Evolutionary conservation across 2,329 filamentous ascomycete genomes (phyloP).

Genomic region (Paramyrothecium roridum): DNA sequence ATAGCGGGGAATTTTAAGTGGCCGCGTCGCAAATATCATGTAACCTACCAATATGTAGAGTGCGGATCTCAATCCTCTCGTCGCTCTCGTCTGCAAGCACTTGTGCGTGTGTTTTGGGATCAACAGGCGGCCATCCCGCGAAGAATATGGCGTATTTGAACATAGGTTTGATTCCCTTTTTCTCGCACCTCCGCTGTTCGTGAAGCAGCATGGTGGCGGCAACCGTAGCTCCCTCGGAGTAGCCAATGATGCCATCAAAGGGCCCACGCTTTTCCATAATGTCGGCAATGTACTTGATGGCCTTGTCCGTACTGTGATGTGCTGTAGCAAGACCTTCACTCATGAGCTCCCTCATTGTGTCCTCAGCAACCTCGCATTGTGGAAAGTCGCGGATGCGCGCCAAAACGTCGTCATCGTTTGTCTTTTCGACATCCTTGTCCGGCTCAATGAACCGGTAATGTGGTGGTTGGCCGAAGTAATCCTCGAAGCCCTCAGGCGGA

Average conservation of each 20-base stretch:
- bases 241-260: conserved; percentile 49
- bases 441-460: conserved; percentile 53
- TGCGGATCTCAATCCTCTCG: conserved; percentile 47
- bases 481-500: conserved; percentile 51
- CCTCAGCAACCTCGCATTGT: conserved; percentile 48
- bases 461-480: conserved; percentile 54
- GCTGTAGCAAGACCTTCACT: conserved; percentile 16
- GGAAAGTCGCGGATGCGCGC: conserved; percentile 53
- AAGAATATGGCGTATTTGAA: conserved; percentile 49
- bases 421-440: conserved; percentile 31
- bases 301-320: conserved; percentile 7
- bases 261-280: background rate
- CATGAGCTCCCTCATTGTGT: conserved; percentile 51
- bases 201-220: conserved; percentile 51
- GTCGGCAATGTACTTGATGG: background rate
- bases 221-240: conserved; percentile 57
- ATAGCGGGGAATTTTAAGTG: no score
- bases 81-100: conserved; percentile 48
- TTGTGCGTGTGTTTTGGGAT: conserved; percentile 33
- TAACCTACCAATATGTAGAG: conserved; percentile 37
- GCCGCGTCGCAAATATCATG: background rate
- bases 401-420: conserved; percentile 39
- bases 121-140: conserved; percentile 50
- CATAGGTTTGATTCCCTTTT: conserved; percentile 28
- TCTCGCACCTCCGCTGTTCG: conserved; percentile 36